Evolutionary conservation across 768 basidiomycete genomes (phyloP).

Genomic region (Lyophyllum atratum): DNA sequence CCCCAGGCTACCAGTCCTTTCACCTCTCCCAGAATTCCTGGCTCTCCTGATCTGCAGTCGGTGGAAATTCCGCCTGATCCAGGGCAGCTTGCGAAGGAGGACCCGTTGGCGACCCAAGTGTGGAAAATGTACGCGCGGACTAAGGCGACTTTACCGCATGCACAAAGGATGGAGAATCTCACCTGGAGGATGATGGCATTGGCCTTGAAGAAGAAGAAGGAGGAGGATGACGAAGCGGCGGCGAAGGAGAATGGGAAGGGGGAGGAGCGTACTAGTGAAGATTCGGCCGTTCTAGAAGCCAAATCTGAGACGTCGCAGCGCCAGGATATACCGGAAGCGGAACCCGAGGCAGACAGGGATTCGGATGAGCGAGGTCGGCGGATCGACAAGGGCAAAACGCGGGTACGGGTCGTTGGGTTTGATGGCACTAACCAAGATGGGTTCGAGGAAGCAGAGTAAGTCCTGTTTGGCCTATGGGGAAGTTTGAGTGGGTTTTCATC

Average conservation of each 20-base stretch:
- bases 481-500: constrained; percentile 4
- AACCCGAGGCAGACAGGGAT: constrained; percentile 23
- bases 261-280: constrained; percentile 12
- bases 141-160: constrained; percentile 87
- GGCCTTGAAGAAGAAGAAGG: constrained; percentile 86
- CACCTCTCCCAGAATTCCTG: constrained; percentile 65
- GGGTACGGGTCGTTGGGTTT: constrained; percentile 80
- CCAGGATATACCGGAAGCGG: constrained; percentile 17
- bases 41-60: constrained; percentile 68
- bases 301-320: constrained; percentile 19
- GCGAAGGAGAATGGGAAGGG: constrained; percentile 18
- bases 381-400: constrained; percentile 79
- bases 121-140: constrained; percentile 96
- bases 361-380: constrained; percentile 67
- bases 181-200: constrained; percentile 99
- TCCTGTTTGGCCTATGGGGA: constrained; percentile 20
- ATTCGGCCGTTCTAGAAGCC: constrained; percentile 13
- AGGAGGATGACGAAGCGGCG: constrained; percentile 54
- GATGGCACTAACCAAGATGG: constrained; percentile 75
- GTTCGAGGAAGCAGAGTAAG: constrained; percentile 75
- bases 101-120: constrained; percentile 92
- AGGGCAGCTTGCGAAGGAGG: constrained; percentile 73
- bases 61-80: constrained; percentile 50
- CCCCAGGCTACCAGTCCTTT: constrained; percentile 53
- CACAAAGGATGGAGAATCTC: constrained; percentile 95